phyloP scores from a whole-genome alignment of 2,329 filamentous ascomycete species.

The Cryphonectria carpinicola region DNA sequence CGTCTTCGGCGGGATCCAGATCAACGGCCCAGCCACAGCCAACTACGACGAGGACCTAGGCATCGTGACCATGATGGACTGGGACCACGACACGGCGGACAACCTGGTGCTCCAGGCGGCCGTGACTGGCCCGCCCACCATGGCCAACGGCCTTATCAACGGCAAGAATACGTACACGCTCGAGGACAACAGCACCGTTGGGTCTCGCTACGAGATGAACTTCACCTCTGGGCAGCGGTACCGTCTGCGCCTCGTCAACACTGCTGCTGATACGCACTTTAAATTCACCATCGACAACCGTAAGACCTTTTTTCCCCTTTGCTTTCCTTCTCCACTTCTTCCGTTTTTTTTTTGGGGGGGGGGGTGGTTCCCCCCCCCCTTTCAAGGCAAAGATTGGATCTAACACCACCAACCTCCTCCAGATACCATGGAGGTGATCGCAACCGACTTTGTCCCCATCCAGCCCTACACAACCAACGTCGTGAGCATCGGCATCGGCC shows the following conservation, averaged over 20 bases:
- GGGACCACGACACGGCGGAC: conserved; percentile 14
- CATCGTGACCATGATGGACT: conserved; percentile 34
- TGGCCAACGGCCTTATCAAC: conserved; percentile 42
- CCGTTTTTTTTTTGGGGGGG: no score
- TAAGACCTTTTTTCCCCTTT: neutral
- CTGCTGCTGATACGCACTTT: conserved; percentile 47
- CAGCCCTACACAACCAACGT: conserved; percentile 51
- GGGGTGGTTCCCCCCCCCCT: no score
- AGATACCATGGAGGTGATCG: conserved; percentile 50
- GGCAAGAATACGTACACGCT: conserved; percentile 48
- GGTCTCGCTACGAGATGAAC: conserved; percentile 35
- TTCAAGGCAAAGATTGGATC: neutral
- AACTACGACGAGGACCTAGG: conserved; percentile 55
- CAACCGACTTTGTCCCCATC: conserved; percentile 52
- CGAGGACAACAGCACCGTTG: conserved; percentile 42
- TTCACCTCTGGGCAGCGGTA: conserved; percentile 31
- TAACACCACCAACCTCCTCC: neutral
- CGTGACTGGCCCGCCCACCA: conserved; percentile 50
- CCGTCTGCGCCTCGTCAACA: conserved; percentile 13
- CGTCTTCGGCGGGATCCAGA: conserved; percentile 50
- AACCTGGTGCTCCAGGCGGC: conserved; percentile 44
- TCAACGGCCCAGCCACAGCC: conserved; percentile 47
- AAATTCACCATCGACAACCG: conserved; percentile 50
- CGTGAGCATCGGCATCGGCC: conserved; percentile 49
- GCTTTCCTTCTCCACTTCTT: neutral